Base-by-base conservation (phyloP, 2,329 filamentous ascomycete species). In the Chrysosporium queenslandicum region DNA sequence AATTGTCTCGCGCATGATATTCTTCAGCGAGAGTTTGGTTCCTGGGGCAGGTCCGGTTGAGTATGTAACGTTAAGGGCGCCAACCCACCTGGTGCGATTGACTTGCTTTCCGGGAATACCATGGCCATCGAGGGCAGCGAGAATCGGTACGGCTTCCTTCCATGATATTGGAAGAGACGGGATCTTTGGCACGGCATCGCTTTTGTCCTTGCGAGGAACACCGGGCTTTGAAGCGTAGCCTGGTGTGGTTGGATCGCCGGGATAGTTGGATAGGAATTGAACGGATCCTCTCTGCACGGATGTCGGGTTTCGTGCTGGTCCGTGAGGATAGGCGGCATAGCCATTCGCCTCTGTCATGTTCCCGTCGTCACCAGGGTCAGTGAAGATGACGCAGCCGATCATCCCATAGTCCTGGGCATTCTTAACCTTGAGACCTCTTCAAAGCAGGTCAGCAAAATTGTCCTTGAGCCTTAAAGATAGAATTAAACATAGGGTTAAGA, bases 281-380 rank as follows among this genome's bases (percentile, higher is more conserved):
- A 75, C 73, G 30, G 65, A 69, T 34, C 73, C 73, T 55, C 72
- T 63, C 56, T 76, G 73, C 1, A 75, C 70, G 14, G 64, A 64
- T 1, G 70, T 66, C 4, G 73, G 72, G 50, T 75, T 71, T 18
- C 73, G 63, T 14, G 73, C 72, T 16, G 68, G 68, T 0, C 73
- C 70, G 52, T 71, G 57, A 0, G 63, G 63, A 59, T 75, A 75
- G 2, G 72, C 62, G 21, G 63, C 62, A 53, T 69, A 67, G 30
- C 73, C 73, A 42, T 75, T 75, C 8, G 66, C 68, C 54, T 71
- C 69, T 6, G 72, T 75, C 53, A 74, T 62, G 42, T 74, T 70
- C 3, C 72, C 73, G 57, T 75, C 72, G 54, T 74, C 72, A 16
- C 61, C 68, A 7, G 71, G 69, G 47, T 74, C 72, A 9, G 65